These are phyloP conservation scores for Penicillium egyptiacum DNA, from an alignment of 495 filamentous ascomycete species.

Conservation along the genomic window DNA sequence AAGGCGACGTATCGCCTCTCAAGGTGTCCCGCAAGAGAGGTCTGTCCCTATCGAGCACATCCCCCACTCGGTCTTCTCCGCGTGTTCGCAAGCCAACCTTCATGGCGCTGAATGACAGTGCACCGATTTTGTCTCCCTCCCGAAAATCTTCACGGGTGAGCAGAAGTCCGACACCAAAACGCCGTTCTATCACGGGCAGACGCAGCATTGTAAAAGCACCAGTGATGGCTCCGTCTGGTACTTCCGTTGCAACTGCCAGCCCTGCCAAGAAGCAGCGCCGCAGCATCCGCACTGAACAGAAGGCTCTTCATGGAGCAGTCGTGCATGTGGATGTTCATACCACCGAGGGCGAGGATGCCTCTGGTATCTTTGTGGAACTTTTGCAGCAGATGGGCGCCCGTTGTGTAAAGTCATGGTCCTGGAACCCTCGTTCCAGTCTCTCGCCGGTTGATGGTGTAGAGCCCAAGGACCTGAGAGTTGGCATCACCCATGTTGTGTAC, in stretches of 20 bases:
- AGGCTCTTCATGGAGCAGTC: slow-evolving; percentile 65
- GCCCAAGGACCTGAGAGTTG: slow-evolving; percentile 56
- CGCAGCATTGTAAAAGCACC: slow-evolving; percentile 13
- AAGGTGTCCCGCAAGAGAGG: slow-evolving; percentile 58
- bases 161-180: slow-evolving; percentile 28
- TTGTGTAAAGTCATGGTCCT: slow-evolving; percentile 80
- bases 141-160: slow-evolving; percentile 26
- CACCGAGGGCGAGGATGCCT: slow-evolving; percentile 82
- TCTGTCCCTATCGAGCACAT: slow-evolving; percentile 42
- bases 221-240: slow-evolving; percentile 13
- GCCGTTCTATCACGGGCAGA: slow-evolving; percentile 20
- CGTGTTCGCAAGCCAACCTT: slow-evolving; percentile 32
- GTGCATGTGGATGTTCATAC: slow-evolving; percentile 95
- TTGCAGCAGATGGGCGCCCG: slow-evolving; percentile 82
- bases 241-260: slow-evolving; percentile 27
- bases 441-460: slow-evolving; percentile 33
- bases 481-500: slow-evolving; percentile 93
- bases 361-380: slow-evolving; percentile 77
- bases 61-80: slow-evolving; percentile 39
- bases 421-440: slow-evolving; percentile 62
- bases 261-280: slow-evolving; percentile 34
- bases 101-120: slow-evolving; percentile 20
- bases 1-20: slow-evolving; percentile 60
- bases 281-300: slow-evolving; percentile 22
- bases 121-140: slow-evolving; percentile 22